Conservation (phyloP, 148 eudicot genomes). For the Fagopyrum esculentum region DNA sequence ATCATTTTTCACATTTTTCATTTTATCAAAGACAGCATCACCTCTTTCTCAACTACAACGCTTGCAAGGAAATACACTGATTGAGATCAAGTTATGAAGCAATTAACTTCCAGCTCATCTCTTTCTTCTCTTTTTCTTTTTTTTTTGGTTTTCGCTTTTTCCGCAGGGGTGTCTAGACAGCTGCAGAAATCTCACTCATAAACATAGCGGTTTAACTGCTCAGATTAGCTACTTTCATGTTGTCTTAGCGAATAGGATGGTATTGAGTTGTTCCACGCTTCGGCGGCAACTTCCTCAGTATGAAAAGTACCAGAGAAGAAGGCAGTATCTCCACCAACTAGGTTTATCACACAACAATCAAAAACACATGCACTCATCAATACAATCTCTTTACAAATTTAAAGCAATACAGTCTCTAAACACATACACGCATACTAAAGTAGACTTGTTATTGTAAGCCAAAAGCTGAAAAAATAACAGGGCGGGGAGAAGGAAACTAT, state of each 20-base stretch:
- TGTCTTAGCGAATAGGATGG: conserved; percentile 54
- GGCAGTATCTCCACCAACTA: conserved; percentile 94
- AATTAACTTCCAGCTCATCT: not conserved
- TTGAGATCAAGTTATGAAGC: not conserved
- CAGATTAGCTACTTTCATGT: not conserved
- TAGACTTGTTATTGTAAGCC: not conserved
- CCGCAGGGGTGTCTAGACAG: not conserved
- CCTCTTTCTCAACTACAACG: not conserved
- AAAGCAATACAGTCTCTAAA: not conserved
- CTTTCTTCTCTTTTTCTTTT: not conserved
- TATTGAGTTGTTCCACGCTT: conserved; percentile 78
- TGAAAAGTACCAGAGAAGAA: conserved; percentile 80
- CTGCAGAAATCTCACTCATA: conserved; percentile 10
- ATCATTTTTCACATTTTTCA: not conserved
- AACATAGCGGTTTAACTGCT: not conserved
- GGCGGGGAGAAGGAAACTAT: not conserved
- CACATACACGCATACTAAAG: not conserved
- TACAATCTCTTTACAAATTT: not conserved
- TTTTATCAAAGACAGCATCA: conserved; percentile 3
- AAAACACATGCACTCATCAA: not conserved
- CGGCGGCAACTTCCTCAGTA: conserved; percentile 92
- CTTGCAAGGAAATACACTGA: not conserved
- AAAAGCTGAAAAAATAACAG: not conserved
- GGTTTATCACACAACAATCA: conserved; percentile 1
- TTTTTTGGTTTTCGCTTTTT: not conserved